phyloP scores from a whole-genome alignment of 768 basidiomycete species.

The Rhodotorula paludigena region DNA sequence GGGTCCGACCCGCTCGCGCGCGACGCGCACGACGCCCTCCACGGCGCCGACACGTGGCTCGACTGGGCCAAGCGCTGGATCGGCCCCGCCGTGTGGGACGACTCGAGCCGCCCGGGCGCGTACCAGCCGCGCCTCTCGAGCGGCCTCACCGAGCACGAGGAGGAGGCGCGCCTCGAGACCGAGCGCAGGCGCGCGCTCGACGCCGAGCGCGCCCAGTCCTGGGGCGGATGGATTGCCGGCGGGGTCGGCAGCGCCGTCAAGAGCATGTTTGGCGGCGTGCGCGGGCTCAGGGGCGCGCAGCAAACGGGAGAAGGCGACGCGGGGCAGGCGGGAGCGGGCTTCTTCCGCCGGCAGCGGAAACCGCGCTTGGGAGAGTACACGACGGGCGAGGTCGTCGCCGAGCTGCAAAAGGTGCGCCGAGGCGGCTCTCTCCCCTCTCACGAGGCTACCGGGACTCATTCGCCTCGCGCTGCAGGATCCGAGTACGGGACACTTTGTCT shows the following conservation, averaged over 20 bases:
- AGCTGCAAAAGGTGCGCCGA: slow-evolving; percentile 29
- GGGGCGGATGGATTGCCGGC: slow-evolving; percentile 1
- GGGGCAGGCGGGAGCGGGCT: not conserved
- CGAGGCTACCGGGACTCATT: no score
- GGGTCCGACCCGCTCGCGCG: slow-evolving; percentile 19
- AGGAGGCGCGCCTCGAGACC: not conserved
- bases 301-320: not conserved
- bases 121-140: slow-evolving; percentile 7
- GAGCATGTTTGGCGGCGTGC: not conserved
- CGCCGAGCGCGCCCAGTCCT: slow-evolving; percentile 1
- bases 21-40: not conserved
- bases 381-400: slow-evolving; percentile 34
- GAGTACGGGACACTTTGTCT: slow-evolving; percentile 31
- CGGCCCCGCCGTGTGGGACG: slow-evolving; percentile 32
- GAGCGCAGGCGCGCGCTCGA: not conserved
- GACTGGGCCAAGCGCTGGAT: slow-evolving; percentile 33
- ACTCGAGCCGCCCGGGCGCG: slow-evolving; percentile 15
- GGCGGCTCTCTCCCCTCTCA: not conserved
- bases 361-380: slow-evolving; percentile 28
- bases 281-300: slow-evolving; percentile 2
- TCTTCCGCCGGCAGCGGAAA: slow-evolving; percentile 32
- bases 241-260: slow-evolving; percentile 3
- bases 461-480: slow-evolving; percentile 1
- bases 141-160: not conserved
- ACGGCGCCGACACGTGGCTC: slow-evolving; percentile 8